These are phyloP conservation scores for Blastocystis sp. DNA, from an alignment of 352 stramenopile genomes.

Conservation along the genomic window DNA sequence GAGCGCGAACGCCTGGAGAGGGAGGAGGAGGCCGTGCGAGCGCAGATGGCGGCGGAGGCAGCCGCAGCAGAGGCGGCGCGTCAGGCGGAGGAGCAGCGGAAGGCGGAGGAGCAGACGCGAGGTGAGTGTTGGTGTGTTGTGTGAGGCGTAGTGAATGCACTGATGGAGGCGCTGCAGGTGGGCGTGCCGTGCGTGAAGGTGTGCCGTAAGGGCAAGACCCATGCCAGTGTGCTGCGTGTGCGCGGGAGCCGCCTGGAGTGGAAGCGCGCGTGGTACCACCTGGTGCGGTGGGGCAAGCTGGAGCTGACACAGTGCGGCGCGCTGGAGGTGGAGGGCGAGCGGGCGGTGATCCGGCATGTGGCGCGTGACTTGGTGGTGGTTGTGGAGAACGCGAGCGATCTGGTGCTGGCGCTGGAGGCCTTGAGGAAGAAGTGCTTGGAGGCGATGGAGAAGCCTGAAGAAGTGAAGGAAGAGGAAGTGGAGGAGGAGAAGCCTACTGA, in stretches of 20 bases:
- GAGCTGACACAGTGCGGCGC: background rate
- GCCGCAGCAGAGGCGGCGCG: background rate
- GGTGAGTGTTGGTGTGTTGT: background rate
- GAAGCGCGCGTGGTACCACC: slow-evolving; percentile 57
- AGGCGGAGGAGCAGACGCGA: slow-evolving; percentile 6
- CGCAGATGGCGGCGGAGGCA: background rate
- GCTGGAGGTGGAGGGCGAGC: background rate
- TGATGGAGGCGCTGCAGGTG: background rate
- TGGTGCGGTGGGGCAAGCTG: slow-evolving; percentile 6
- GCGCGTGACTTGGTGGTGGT: background rate
- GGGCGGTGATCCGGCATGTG: background rate
- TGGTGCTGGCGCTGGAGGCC: background rate
- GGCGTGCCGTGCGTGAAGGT: slow-evolving; percentile 27
- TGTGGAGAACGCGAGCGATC: background rate
- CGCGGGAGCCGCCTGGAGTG: background rate
- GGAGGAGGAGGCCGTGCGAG: background rate
- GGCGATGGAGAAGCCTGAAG: background rate
- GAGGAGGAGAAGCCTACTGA: slow-evolving; percentile 13
- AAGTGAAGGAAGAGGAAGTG: background rate
- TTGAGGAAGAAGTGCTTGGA: background rate
- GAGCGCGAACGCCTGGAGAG: background rate
- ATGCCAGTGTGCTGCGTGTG: slow-evolving; percentile 8
- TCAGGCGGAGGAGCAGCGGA: background rate
- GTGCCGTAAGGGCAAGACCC: slow-evolving; percentile 10
- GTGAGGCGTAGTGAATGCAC: slow-evolving; percentile 27